Conservation (phyloP, 331 rosid genomes). For the Quercus tomentella region DNA sequence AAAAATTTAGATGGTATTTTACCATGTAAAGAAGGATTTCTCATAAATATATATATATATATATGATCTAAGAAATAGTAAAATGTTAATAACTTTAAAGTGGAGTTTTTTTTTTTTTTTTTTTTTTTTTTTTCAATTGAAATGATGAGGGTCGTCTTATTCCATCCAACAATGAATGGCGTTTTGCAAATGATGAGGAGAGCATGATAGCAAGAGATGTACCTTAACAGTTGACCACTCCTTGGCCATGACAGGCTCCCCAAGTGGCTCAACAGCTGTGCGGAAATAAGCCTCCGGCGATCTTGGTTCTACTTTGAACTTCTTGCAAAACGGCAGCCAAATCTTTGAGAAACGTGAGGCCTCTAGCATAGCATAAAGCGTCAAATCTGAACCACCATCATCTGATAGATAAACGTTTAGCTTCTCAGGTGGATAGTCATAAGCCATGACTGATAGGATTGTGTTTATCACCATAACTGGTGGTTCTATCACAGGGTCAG, state of each 20-base stretch:
- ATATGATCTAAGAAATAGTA: too few relatives aligned
- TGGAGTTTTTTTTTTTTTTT: too few relatives aligned
- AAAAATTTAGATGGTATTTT: too few relatives aligned
- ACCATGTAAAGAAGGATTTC: too few relatives aligned
- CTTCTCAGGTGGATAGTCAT: slow-evolving; percentile 74
- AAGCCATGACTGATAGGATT: slow-evolving; percentile 72
- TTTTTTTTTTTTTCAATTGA: too few relatives aligned
- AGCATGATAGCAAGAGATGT: background rate
- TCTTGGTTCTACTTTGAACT: slow-evolving; percentile 53
- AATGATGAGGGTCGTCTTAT: too few relatives aligned
- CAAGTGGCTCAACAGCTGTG: background rate
- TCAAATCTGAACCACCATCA: slow-evolving; percentile 65
- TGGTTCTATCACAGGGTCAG: slow-evolving; percentile 73
- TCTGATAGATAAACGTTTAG: slow-evolving; percentile 72
- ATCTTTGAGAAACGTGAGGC: slow-evolving; percentile 64
- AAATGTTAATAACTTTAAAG: too few relatives aligned
- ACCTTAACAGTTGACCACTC: slow-evolving; percentile 43
- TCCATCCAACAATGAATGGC: too few relatives aligned
- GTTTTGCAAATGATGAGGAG: too few relatives aligned
- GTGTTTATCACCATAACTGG: slow-evolving; percentile 76
- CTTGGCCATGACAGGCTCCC: background rate
- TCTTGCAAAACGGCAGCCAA: slow-evolving; percentile 83
- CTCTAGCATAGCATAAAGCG: slow-evolving; percentile 58
- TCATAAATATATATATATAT: too few relatives aligned
- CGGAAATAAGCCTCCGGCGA: slow-evolving; percentile 70